phyloP scores from a whole-genome alignment of 306 rosid genomes.

The Lathyrus oleraceus region DNA sequence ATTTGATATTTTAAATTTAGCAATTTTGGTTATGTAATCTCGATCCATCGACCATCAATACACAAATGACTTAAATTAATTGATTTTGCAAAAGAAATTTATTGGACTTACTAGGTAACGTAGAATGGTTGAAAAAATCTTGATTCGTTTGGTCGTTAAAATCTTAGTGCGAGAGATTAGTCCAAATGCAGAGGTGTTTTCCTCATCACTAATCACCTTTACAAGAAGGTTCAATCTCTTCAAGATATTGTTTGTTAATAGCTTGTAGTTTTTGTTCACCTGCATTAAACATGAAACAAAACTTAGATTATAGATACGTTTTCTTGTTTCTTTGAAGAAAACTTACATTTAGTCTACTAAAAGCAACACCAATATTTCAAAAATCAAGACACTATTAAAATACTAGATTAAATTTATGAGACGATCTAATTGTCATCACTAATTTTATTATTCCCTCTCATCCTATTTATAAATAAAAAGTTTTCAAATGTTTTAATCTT shows the following conservation, averaged over 20 bases:
- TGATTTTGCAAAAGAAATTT: not conserved
- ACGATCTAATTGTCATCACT: too few relatives aligned
- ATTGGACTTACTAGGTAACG: constrained; percentile 45
- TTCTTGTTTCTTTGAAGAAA: not conserved
- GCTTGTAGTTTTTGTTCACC: constrained; percentile 53
- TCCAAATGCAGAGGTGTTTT: constrained; percentile 39
- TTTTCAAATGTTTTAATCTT: too few relatives aligned
- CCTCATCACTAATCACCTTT: constrained; percentile 49
- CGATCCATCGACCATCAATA: too few relatives aligned
- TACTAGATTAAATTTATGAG: too few relatives aligned
- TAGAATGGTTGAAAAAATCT: constrained; percentile 38
- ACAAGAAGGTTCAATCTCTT: constrained; percentile 52
- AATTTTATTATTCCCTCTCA: too few relatives aligned
- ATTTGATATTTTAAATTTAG: too few relatives aligned
- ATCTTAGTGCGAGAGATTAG: constrained; percentile 47
- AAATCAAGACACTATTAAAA: not conserved
- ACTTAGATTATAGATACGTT: not conserved
- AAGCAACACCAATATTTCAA: not conserved
- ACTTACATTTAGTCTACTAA: not conserved
- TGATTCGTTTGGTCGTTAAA: constrained; percentile 40
- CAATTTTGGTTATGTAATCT: too few relatives aligned
- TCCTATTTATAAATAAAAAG: too few relatives aligned
- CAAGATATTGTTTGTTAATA: constrained; percentile 43
- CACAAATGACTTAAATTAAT: too few relatives aligned
- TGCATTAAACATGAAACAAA: constrained; percentile 33